Percentiles rank a stretch among this genome's conserved stretches.
phyloP scores from a whole-genome alignment of 345 rosid genomes.

The Lumnitzera littorea region DNA sequence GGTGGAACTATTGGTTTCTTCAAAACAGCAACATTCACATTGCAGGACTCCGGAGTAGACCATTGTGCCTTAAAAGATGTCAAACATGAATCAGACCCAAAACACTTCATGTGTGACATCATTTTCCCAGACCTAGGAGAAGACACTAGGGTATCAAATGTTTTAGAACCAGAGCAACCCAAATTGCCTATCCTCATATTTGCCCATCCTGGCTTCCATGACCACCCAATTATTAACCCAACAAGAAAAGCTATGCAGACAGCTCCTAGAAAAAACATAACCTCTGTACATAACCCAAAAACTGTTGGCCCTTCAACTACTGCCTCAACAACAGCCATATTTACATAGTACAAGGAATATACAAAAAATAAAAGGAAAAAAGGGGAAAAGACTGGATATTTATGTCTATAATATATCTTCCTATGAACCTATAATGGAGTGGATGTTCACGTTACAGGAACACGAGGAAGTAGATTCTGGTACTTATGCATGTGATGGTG shows the following conservation, averaged over 20 bases:
- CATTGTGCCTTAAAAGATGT: conserved; percentile 22
- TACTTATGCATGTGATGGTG: too few relatives aligned
- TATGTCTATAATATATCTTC: too few relatives aligned
- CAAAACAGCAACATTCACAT: conserved; percentile 7
- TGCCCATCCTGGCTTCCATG: conserved; percentile 64
- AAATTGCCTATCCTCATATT: conserved; percentile 10
- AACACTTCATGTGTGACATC: conserved; percentile 29
- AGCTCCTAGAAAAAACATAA: conserved; percentile 18
- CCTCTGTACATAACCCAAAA: conserved; percentile 17
- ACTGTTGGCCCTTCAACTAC: conserved; percentile 4
- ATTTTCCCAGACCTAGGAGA: conserved; percentile 14
- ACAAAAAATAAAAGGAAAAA: background rate
- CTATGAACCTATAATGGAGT: too few relatives aligned
- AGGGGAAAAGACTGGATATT: too few relatives aligned
- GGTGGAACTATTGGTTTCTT: conserved; percentile 17
- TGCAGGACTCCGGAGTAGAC: conserved; percentile 21
- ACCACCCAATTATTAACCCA: conserved; percentile 57
- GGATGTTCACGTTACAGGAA: too few relatives aligned
- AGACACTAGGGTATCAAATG: conserved; percentile 29
- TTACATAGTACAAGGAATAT: background rate
- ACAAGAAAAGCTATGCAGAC: conserved; percentile 50
- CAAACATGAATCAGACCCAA: conserved; percentile 34
- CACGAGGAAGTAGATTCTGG: too few relatives aligned
- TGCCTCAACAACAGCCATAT: conserved; percentile 8
- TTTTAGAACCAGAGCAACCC: conserved; percentile 21